phyloP scores from a whole-genome alignment of 768 basidiomycete species.

The Tricholoma furcatifolium region DNA sequence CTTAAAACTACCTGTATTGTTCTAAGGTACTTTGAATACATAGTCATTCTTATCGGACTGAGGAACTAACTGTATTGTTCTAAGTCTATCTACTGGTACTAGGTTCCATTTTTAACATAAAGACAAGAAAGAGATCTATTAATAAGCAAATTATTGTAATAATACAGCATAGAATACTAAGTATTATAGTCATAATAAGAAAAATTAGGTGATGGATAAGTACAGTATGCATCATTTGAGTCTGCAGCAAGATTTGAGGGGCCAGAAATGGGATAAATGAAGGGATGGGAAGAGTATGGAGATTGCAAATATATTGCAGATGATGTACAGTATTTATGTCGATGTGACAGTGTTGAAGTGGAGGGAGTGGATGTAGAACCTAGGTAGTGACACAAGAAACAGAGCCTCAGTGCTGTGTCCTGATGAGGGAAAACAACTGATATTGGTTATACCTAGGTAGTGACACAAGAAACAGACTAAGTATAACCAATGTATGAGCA shows the following conservation, averaged over 20 bases:
- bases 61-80: too few species aligned
- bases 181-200: neutral
- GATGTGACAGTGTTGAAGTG: neutral
- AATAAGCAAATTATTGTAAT: neutral
- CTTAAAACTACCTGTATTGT: too few species aligned
- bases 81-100: too few species aligned
- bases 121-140: neutral
- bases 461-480: too few species aligned
- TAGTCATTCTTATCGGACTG: too few species aligned
- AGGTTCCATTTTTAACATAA: too few species aligned
- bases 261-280: neutral
- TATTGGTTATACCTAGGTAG: too few species aligned
- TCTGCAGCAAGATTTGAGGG: neutral
- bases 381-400: too few species aligned
- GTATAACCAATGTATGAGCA: too few species aligned
- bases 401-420: too few species aligned
- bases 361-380: neutral
- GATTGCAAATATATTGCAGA: neutral
- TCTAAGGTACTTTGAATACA: too few species aligned
- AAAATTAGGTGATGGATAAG: neutral
- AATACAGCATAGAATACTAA: neutral
- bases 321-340: neutral
- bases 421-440: too few species aligned
- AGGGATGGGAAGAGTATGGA: neutral
- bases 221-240: neutral